Percentiles rank a stretch among this genome's conserved stretches.
phyloP scores from a whole-genome alignment of 495 filamentous ascomycete species.

The Penicillium pancosmium region DNA sequence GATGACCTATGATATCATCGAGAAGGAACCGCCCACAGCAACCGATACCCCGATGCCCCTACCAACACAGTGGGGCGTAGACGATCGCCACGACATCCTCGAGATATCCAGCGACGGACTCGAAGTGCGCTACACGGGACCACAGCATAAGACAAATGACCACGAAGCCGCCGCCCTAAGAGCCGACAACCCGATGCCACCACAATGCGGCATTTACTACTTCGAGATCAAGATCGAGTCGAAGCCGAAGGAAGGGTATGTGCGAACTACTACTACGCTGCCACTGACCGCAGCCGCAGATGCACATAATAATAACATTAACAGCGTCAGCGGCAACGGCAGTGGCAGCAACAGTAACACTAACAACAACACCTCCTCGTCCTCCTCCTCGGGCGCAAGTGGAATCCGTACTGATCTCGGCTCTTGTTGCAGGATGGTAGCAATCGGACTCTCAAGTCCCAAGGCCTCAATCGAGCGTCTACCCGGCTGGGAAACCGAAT shows the following conservation, averaged over 20 bases:
- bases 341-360: too few species aligned
- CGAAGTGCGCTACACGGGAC: conserved; percentile 75
- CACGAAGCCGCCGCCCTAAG: conserved; percentile 85
- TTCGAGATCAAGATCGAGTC: conserved; percentile 89
- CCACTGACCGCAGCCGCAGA: not conserved
- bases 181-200: conserved; percentile 88
- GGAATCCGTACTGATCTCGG: conserved; percentile 9
- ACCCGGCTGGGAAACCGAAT: conserved; percentile 94
- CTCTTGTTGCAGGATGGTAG: conserved; percentile 66
- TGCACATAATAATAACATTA: not conserved
- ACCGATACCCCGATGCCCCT: conserved; percentile 65
- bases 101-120: conserved; percentile 76
- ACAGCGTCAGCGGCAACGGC: too few species aligned
- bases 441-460: conserved; percentile 80
- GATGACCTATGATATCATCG: conserved; percentile 83
- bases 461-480: conserved; percentile 78
- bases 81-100: conserved; percentile 71
- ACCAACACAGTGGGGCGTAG: conserved; percentile 80
- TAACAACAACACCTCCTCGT: too few species aligned
- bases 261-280: conserved; percentile 11
- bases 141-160: conserved; percentile 60
- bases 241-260: conserved; percentile 86
- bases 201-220: conserved; percentile 92
- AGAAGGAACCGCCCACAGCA: conserved; percentile 64
- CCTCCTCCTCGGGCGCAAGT: not conserved